phyloP scores from a whole-genome alignment of 2,329 filamentous ascomycete species.

The Venturia nashicola region DNA sequence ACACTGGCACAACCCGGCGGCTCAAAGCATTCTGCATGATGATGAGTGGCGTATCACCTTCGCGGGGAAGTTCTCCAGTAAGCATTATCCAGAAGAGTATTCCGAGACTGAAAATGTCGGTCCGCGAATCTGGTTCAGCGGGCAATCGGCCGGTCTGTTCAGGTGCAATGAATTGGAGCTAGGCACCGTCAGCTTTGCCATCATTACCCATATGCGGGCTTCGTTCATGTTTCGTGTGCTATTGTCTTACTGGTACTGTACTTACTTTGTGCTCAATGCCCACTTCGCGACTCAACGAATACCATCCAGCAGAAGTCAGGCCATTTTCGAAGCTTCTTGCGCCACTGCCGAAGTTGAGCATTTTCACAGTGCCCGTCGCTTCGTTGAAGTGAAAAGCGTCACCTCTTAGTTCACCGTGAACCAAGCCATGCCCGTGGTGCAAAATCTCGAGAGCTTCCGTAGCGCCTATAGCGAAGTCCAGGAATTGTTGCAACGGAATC shows the following conservation, averaged over 20 bases:
- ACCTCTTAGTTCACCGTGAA: slow-evolving; percentile 81
- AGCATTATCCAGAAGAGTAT: slow-evolving; percentile 81
- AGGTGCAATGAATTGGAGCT: slow-evolving; percentile 82
- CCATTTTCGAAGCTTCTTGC: slow-evolving; percentile 83
- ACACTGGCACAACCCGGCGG: slow-evolving; percentile 64
- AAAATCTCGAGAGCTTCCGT: slow-evolving; percentile 76
- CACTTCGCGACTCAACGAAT: slow-evolving; percentile 64
- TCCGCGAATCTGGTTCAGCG: slow-evolving; percentile 80
- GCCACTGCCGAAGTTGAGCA: slow-evolving; percentile 79
- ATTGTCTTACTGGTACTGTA: background rate
- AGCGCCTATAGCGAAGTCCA: slow-evolving; percentile 85
- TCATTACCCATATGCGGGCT: background rate
- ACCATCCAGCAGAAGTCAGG: slow-evolving; percentile 75
- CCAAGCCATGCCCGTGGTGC: slow-evolving; percentile 76
- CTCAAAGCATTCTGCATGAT: slow-evolving; percentile 83
- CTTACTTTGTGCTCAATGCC: slow-evolving; percentile 60
- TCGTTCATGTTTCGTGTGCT: background rate
- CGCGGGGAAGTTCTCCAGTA: slow-evolving; percentile 68
- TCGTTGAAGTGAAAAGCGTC: slow-evolving; percentile 82
- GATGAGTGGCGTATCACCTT: slow-evolving; percentile 69
- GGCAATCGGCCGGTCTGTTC: slow-evolving; percentile 92
- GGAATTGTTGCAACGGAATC: slow-evolving; percentile 62
- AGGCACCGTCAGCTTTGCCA: background rate
- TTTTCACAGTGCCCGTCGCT: slow-evolving; percentile 58
- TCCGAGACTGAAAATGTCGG: slow-evolving; percentile 87